These are phyloP conservation scores for Lactarius akahatsu DNA, from an alignment of 768 basidiomycete species.

Conservation along the genomic window DNA sequence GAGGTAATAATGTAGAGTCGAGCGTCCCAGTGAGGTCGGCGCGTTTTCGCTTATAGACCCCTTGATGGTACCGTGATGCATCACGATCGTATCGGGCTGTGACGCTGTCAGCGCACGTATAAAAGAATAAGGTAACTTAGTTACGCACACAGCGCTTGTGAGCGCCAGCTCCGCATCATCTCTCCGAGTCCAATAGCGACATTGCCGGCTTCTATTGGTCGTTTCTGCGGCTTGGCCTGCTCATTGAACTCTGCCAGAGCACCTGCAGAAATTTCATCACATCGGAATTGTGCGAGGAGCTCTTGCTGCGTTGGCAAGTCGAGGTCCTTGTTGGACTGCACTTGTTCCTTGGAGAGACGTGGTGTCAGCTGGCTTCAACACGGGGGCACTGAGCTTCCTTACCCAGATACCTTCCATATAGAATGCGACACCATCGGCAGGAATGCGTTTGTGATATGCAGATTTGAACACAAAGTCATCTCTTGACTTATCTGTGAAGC, in stretches of 20 bases:
- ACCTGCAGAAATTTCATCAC: constrained; percentile 88
- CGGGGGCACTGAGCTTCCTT: constrained; percentile 33
- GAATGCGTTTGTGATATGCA: constrained; percentile 94
- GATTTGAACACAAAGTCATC: constrained; percentile 86
- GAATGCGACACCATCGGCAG: constrained; percentile 93
- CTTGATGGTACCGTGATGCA: constrained; percentile 95
- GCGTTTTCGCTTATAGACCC: constrained; percentile 91
- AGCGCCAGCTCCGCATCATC: constrained; percentile 81
- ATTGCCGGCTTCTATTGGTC: constrained; percentile 84
- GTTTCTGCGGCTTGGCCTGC: constrained; percentile 76
- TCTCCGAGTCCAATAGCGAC: constrained; percentile 81
- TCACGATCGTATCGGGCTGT: constrained; percentile 89
- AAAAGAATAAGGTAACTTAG: background rate
- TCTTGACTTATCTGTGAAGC: constrained; percentile 71
- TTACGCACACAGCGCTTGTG: constrained; percentile 67
- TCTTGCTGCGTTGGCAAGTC: constrained; percentile 93
- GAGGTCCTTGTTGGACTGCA: constrained; percentile 29
- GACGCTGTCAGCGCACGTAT: background rate
- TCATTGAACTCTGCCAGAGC: constrained; percentile 81
- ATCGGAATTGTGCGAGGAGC: constrained; percentile 95
- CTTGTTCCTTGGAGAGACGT: constrained; percentile 28
- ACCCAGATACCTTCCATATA: constrained; percentile 99
- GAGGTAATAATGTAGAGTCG: constrained; percentile 74
- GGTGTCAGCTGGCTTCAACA: background rate
- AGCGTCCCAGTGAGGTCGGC: constrained; percentile 72